These are phyloP conservation scores for Metarhizium guizhouense DNA, from an alignment of 2,329 filamentous ascomycete species.

Conservation along the genomic window DNA sequence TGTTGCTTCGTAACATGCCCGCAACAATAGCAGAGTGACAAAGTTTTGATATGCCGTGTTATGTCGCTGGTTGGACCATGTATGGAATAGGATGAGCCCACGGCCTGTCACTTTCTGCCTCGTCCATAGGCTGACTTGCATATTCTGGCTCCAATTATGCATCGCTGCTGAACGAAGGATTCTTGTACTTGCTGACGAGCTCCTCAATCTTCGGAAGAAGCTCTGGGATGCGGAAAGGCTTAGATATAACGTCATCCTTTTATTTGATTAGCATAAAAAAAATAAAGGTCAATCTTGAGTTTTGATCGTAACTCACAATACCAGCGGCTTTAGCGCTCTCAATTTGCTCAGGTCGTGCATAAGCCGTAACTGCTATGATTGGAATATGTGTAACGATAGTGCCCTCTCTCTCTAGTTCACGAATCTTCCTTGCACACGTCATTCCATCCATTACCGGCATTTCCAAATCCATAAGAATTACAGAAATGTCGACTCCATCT, in stretches of 20 bases:
- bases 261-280: background rate
- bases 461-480: slow-evolving; percentile 73
- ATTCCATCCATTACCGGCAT: slow-evolving; percentile 82
- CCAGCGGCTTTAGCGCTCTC: slow-evolving; percentile 61
- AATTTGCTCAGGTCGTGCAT: slow-evolving; percentile 67
- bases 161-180: slow-evolving; percentile 16
- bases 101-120: background rate
- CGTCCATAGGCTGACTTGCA: no score
- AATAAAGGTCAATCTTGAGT: background rate
- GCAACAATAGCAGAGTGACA: background rate
- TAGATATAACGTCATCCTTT: slow-evolving; percentile 66
- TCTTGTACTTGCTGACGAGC: slow-evolving; percentile 34
- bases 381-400: slow-evolving; percentile 59
- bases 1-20: background rate
- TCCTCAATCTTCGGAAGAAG: slow-evolving; percentile 59
- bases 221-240: slow-evolving; percentile 70
- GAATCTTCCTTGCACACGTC: slow-evolving; percentile 61
- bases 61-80: background rate
- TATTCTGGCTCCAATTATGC: background rate
- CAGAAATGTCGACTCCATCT: slow-evolving; percentile 45
- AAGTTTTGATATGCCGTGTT: background rate
- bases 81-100: background rate
- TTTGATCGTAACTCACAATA: slow-evolving; percentile 45
- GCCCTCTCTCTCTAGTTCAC: slow-evolving; percentile 55
- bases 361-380: slow-evolving; percentile 76